Evolutionary conservation across 116 monocot species (phyloP).

Genomic region (Papilionanthe hybrid): DNA sequence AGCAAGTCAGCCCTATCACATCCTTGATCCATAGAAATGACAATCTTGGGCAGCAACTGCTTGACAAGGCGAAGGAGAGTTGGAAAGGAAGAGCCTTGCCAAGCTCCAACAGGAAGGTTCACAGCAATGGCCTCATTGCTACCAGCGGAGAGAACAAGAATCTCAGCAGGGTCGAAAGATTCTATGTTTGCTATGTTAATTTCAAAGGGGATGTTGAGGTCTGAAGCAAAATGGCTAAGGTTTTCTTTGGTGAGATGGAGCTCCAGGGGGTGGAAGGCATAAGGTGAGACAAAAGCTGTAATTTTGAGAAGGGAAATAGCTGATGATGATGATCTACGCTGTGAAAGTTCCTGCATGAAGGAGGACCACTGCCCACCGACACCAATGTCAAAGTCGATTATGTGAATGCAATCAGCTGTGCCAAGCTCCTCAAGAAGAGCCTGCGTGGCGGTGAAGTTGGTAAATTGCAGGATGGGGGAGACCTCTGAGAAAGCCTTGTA

Average conservation of each 20-base stretch:
- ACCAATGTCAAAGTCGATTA: conserved; percentile 46
- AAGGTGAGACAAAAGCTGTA: conserved; percentile 53
- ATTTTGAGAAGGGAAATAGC: conserved; percentile 39
- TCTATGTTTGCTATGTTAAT: conserved; percentile 44
- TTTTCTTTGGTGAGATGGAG: conserved; percentile 62
- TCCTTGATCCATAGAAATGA: conserved; percentile 69
- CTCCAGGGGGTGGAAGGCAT: conserved; percentile 58
- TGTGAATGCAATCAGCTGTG: conserved; percentile 22
- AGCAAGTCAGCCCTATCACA: conserved; percentile 54
- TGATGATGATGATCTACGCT: conserved; percentile 19
- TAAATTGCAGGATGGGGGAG: conserved; percentile 38
- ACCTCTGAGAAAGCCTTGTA: conserved; percentile 46
- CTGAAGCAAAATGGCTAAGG: conserved; percentile 66
- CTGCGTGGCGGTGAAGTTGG: conserved; percentile 42
- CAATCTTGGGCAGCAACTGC: conserved; percentile 71
- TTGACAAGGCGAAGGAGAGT: conserved; percentile 63
- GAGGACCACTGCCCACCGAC: conserved; percentile 52
- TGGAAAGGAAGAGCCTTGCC: conserved; percentile 19
- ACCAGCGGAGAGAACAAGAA: conserved; percentile 32
- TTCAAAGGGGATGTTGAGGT: conserved; percentile 66
- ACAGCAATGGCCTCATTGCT: conserved; percentile 62
- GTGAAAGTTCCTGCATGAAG: conserved; percentile 55
- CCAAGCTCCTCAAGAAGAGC: conserved; percentile 32
- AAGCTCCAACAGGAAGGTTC: conserved; percentile 52
- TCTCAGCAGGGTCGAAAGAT: conserved; percentile 51